Percentiles rank a stretch among this genome's conserved stretches.
These are phyloP conservation scores for Bjerkandera adusta DNA, from an alignment of 1,284 basidiomycete genomes.

Conservation along the genomic window DNA sequence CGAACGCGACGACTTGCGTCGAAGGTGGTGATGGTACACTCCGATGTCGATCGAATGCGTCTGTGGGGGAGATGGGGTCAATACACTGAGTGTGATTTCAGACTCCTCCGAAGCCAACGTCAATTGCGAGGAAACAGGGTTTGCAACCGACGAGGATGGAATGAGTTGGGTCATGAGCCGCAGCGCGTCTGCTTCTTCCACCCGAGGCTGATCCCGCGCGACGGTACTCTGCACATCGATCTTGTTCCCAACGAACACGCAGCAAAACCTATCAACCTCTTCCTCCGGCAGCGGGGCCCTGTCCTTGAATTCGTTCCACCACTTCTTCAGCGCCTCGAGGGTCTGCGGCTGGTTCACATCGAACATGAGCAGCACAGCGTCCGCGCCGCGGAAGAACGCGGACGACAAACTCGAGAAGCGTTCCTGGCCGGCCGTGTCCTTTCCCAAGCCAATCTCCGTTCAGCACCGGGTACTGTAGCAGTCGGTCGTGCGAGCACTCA, in stretches of 20 bases:
- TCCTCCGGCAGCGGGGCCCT: slow-evolving; percentile 64
- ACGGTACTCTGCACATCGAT: slow-evolving; percentile 45
- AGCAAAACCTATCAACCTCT: slow-evolving; percentile 63
- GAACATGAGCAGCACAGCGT: slow-evolving; percentile 79
- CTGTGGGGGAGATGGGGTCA: slow-evolving; percentile 24
- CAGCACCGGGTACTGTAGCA: slow-evolving; percentile 1
- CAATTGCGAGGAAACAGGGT: slow-evolving; percentile 15
- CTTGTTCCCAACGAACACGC: slow-evolving; percentile 80
- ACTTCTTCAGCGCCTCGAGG: slow-evolving; percentile 57
- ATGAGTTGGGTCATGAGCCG: slow-evolving; percentile 57
- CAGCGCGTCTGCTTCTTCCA: slow-evolving; percentile 37
- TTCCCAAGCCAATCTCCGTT: background rate
- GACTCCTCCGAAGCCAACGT: slow-evolving; percentile 20
- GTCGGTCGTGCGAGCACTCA: slow-evolving; percentile 33
- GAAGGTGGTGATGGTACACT: slow-evolving; percentile 21
- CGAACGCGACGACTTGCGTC: slow-evolving; percentile 35
- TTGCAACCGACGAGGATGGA: slow-evolving; percentile 25
- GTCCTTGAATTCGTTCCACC: slow-evolving; percentile 75
- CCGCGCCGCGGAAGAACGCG: slow-evolving; percentile 81
- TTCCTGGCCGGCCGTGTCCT: slow-evolving; percentile 80
- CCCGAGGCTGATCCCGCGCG: slow-evolving; percentile 13
- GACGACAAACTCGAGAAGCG: slow-evolving; percentile 77
- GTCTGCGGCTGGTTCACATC: slow-evolving; percentile 67
- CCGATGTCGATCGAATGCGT: slow-evolving; percentile 32
- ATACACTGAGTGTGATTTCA: slow-evolving; percentile 16